Percentiles rank a stretch among this genome's conserved stretches.
Evolutionary conservation across 371 early-diverging fungal genomes (phyloP).

Genomic region (Mortierella sp.): DNA sequence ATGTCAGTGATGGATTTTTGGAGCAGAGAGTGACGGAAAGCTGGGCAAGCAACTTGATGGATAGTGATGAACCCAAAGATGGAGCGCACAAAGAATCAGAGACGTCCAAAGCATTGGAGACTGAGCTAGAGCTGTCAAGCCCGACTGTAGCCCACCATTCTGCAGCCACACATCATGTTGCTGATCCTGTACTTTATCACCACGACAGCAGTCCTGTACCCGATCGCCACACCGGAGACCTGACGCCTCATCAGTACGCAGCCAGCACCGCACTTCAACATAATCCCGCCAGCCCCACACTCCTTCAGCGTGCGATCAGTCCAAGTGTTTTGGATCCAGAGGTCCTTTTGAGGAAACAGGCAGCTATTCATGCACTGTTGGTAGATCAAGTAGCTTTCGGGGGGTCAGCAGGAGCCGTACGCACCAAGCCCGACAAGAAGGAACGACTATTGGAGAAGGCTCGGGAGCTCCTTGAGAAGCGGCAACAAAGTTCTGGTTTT

Average conservation of each 20-base stretch:
- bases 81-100: background rate
- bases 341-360: slow-evolving; percentile 22
- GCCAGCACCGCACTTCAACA: background rate
- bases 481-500: slow-evolving; percentile 22
- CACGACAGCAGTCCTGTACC: background rate
- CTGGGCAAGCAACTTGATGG: background rate
- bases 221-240: background rate
- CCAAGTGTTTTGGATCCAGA: slow-evolving; percentile 34
- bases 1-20: background rate
- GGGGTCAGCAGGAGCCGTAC: background rate
- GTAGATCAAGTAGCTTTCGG: slow-evolving; percentile 11
- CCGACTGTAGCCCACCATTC: background rate
- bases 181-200: background rate
- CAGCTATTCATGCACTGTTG: slow-evolving; percentile 9
- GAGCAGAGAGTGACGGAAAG: background rate
- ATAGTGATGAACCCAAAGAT: background rate
- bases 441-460: slow-evolving; percentile 38
- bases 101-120: background rate
- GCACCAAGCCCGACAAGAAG: slow-evolving; percentile 24
- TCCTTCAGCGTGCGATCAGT: slow-evolving; percentile 20
- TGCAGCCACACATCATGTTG: background rate
- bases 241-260: background rate
- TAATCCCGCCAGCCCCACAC: background rate
- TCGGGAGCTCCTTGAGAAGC: slow-evolving; percentile 41
- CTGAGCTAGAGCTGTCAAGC: background rate